Evolutionary conservation across 2,329 filamentous ascomycete species (phyloP), one percentile per base, ranked within the genome.

Genomic region (Ramularia endophylla): DNA sequence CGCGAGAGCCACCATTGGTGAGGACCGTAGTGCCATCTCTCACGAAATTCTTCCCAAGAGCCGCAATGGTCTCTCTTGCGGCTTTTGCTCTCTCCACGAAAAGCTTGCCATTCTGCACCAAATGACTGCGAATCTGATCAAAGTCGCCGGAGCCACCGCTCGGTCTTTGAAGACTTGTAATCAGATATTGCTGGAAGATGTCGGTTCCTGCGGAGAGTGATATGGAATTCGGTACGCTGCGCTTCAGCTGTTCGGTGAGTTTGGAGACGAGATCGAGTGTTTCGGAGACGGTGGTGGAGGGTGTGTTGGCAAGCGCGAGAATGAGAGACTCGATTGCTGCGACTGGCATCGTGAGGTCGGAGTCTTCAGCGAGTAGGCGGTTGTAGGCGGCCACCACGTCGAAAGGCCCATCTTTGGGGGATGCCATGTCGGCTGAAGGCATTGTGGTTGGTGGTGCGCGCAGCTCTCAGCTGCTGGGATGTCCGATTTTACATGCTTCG

Each of bases 311-410:
- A 45, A 97, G 84, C 46, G 92, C 83, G 59, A 84, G 80, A 53
- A 97, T 92, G 45, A 98, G 76, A 19, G 88, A 82, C 68, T 94
- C 87, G 61, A 95, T 95, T 44, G 89, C 88, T 15, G 92, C 92
- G 41, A 98, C 86, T 49, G 92, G 89, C 79, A 95, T 95, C 27
- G 90, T 95, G 39, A 97, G 76, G 48, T 94, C 86, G 8, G 84
- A 75, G 63, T 97, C 88, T 38, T 77, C 73, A 44, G 60, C 60
- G 46, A 85, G 74, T 36, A 85, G 74, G 36, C 71, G 67, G 56
- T 77, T 73, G 69, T 86, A 86, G 34, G 78, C 77, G 41, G 72
- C 66, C 53, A 84, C 80, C 47, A 86, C 80, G 63, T 73, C 67
- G 44, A 51, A 53, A 34, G 41, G 6, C 8, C 20, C 13, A 20